Evolutionary conservation across 805 yeast genomes (phyloP).

Genomic region (Blastobotrys muscicola): DNA sequence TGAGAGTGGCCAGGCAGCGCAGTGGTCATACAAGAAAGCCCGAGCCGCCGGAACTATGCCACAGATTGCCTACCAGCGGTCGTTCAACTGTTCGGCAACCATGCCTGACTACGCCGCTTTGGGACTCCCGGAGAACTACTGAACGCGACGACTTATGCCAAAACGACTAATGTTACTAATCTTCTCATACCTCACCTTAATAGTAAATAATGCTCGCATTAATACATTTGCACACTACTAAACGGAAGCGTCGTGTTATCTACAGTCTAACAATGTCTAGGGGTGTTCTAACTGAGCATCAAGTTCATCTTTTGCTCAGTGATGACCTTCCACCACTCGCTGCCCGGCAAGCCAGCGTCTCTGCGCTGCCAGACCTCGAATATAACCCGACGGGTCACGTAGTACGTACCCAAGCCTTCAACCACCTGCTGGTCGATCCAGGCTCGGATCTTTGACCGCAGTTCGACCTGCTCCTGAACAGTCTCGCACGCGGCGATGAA

Average conservation of each 20-base stretch:
- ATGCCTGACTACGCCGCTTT: conserved; percentile 20
- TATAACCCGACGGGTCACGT: conserved; percentile 82
- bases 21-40: conserved; percentile 28
- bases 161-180: too few species aligned
- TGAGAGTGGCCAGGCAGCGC: conserved; percentile 34
- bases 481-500: conserved; percentile 83
- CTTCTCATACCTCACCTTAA: neutral
- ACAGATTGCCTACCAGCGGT: conserved; percentile 19
- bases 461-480: conserved; percentile 33
- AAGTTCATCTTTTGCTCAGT: conserved; percentile 80
- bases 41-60: conserved; percentile 24
- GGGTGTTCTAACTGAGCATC: conserved; percentile 43
- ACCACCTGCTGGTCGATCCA: conserved; percentile 47
- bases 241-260: too few species aligned
- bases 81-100: conserved; percentile 18
- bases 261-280: too few species aligned
- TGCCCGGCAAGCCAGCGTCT: conserved; percentile 45
- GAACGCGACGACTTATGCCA: neutral
- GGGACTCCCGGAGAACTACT: conserved; percentile 23
- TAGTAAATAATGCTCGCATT: neutral
- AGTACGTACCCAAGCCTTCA: conserved; percentile 65
- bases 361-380: conserved; percentile 78
- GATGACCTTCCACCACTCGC: conserved; percentile 71
- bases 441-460: conserved; percentile 56
- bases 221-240: neutral